These are phyloP conservation scores for Claviceps cyperi DNA, from an alignment of 2,329 filamentous ascomycete species.

Conservation along the genomic window DNA sequence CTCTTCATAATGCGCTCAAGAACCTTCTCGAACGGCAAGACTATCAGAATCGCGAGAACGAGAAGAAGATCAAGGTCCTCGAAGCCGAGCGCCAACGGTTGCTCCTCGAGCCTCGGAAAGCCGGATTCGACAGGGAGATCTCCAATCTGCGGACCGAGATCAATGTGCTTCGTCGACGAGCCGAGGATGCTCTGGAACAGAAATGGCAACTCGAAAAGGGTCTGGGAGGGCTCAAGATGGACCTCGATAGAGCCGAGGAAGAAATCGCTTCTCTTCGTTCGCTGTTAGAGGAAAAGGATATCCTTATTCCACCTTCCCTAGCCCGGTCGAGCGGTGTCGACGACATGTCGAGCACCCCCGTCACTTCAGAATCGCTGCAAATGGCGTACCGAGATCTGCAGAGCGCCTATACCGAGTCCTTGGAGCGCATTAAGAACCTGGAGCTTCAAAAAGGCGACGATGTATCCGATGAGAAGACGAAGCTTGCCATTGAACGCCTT, in stretches of 20 bases:
- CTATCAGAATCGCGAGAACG: constrained; percentile 67
- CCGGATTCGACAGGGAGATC: constrained; percentile 76
- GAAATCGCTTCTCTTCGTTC: constrained; percentile 74
- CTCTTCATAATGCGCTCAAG: constrained; percentile 75
- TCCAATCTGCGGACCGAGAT: constrained; percentile 69
- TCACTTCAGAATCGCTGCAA: constrained; percentile 58
- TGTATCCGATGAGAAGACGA: constrained; percentile 40
- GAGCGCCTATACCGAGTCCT: constrained; percentile 50
- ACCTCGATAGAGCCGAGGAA: constrained; percentile 85
- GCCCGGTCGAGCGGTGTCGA: constrained; percentile 27
- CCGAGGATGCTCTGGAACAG: constrained; percentile 85
- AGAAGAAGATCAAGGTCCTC: constrained; percentile 63
- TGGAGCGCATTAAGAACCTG: constrained; percentile 51
- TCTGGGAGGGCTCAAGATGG: constrained; percentile 80
- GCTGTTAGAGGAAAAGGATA: constrained; percentile 71
- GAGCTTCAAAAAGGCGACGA: constrained; percentile 31
- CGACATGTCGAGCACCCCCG: constrained; percentile 22
- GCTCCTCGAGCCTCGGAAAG: constrained; percentile 51
- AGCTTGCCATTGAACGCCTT: constrained; percentile 47
- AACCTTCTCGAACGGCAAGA: constrained; percentile 76
- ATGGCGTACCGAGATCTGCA: constrained; percentile 63
- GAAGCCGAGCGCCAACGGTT: constrained; percentile 68
- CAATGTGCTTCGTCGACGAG: constrained; percentile 65
- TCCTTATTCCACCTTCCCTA: constrained; percentile 50
- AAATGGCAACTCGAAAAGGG: constrained; percentile 96